Evolutionary conservation across 805 yeast species (phyloP), one percentile per base, ranked within the genome.

Genomic region (Starmerella floricola): DNA sequence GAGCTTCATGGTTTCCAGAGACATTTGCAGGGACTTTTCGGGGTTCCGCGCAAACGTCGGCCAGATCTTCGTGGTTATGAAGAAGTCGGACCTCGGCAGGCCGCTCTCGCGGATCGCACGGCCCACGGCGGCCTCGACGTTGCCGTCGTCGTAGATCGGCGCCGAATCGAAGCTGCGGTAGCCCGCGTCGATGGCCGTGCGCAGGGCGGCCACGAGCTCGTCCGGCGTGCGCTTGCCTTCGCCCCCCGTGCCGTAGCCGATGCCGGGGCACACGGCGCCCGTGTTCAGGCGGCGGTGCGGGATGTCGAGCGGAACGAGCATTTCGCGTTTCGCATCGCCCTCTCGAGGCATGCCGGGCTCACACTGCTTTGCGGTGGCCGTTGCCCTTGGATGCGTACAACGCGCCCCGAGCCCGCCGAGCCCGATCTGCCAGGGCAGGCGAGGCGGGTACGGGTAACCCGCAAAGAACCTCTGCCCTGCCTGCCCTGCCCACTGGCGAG

Each of bases 121-220:
- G 20, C 86, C 86, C 38, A 79, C 75, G 40, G 69, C 70, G 31
- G 56, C 73, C 58, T 81, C 91, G 50, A 48, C 47, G 6, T 11
- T 15, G 11, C 51, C 51, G 32, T 79, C 79, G 10, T 67, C 65
- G 60, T 81, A 81, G 38, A 70, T 68, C 32, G 76, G 74, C 28
- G 93, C 91, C 16, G 83, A 72, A 58, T 82, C 94, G 51, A 83
- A 77, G 60, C 80, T 91, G 52, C 75, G 71, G 63, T 78, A 79
- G n/a, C 91, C 93, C 40, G 67, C 65, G 19, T 48, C 43, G 45
- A 77, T 62, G 6, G 93, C 93, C 20, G 67, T 56, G 38, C 64
- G 58, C 31, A 78, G 79, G 19, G 88, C 72, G 15, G 64, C 62
- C 33, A 53, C 60, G 18, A 79, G 73, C 38, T 49, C 53, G 11